Conservation (phyloP, 1,284 basidiomycete genomes). For the Naganishia sp. region DNA sequence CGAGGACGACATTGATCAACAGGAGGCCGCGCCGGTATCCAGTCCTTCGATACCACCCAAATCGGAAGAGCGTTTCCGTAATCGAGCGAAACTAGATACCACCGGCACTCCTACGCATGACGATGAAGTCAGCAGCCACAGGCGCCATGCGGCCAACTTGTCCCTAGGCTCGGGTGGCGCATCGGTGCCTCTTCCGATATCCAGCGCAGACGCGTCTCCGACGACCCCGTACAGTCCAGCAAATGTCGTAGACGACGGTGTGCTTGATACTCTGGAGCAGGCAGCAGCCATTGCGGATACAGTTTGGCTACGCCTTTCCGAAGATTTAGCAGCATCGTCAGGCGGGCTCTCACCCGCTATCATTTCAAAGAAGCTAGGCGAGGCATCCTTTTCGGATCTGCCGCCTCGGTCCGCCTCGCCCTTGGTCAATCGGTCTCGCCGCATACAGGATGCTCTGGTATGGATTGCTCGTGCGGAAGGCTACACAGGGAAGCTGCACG, state of each 20-base stretch:
- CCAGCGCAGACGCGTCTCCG: constrained; percentile 27
- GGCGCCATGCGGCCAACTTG: constrained; percentile 3
- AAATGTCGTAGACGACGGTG: constrained; percentile 54
- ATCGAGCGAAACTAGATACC: too few relatives aligned
- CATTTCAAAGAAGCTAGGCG: constrained; percentile 32
- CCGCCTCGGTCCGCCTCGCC: constrained; percentile 5
- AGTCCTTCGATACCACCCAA: not conserved
- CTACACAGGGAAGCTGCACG: constrained; percentile 44
- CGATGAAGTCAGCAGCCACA: constrained; percentile 3
- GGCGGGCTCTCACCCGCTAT: constrained; percentile 31
- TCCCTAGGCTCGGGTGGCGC: constrained; percentile 1
- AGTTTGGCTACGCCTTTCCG: constrained; percentile 56
- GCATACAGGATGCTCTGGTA: constrained; percentile 45
- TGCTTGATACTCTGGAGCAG: constrained; percentile 56
- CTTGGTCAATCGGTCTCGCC: constrained; percentile 31
- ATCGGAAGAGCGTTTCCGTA: too few relatives aligned
- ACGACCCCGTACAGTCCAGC: constrained; percentile 49
- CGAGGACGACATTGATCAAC: constrained; percentile 34
- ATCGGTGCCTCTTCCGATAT: constrained; percentile 3
- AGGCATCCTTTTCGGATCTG: constrained; percentile 6
- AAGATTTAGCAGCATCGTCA: constrained; percentile 50
- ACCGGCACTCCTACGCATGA: constrained; percentile 12
- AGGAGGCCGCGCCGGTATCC: not conserved
- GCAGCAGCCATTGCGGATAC: constrained; percentile 55
- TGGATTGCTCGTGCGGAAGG: constrained; percentile 48